These are phyloP conservation scores for Leccinellum luteum DNA, from an alignment of 768 basidiomycete genomes.

Conservation along the genomic window DNA sequence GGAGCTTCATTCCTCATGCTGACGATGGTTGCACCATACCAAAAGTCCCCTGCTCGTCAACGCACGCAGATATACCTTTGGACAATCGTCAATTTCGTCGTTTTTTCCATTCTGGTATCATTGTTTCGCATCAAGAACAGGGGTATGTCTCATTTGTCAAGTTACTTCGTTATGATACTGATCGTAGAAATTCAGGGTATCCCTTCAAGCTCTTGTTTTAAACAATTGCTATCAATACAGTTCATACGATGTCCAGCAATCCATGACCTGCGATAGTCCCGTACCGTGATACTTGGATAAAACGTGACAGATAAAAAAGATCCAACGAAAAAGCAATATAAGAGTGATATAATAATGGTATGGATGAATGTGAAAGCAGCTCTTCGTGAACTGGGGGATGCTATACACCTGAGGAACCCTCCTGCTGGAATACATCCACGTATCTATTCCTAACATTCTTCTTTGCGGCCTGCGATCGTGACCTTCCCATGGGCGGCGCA, in stretches of 20 bases:
- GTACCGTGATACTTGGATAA: slow-evolving; percentile 10
- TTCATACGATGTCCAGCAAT: neutral
- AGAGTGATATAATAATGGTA: slow-evolving; percentile 19
- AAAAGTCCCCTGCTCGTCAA: slow-evolving; percentile 70
- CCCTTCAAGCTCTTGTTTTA: slow-evolving; percentile 78
- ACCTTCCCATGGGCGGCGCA: slow-evolving; percentile 44
- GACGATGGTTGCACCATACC: slow-evolving; percentile 75
- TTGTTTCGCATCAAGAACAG: slow-evolving; percentile 90
- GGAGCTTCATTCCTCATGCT: slow-evolving; percentile 78
- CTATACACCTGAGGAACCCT: slow-evolving; percentile 27
- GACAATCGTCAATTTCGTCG: slow-evolving; percentile 74
- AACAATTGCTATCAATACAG: neutral
- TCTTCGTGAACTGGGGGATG: neutral
- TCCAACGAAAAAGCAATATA: slow-evolving; percentile 16
- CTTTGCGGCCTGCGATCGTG: slow-evolving; percentile 60
- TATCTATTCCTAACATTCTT: slow-evolving; percentile 80
- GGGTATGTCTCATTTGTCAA: slow-evolving; percentile 43
- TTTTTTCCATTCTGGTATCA: slow-evolving; percentile 84
- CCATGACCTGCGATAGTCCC: neutral
- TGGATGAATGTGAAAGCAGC: slow-evolving; percentile 1
- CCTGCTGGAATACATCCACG: slow-evolving; percentile 84
- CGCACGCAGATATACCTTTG: slow-evolving; percentile 88
- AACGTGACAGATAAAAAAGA: slow-evolving; percentile 22
- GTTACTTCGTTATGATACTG: neutral
- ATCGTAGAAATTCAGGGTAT: slow-evolving; percentile 50